Conservation (phyloP, 495 filamentous ascomycete species). For the Aspergillus ellipticus region DNA sequence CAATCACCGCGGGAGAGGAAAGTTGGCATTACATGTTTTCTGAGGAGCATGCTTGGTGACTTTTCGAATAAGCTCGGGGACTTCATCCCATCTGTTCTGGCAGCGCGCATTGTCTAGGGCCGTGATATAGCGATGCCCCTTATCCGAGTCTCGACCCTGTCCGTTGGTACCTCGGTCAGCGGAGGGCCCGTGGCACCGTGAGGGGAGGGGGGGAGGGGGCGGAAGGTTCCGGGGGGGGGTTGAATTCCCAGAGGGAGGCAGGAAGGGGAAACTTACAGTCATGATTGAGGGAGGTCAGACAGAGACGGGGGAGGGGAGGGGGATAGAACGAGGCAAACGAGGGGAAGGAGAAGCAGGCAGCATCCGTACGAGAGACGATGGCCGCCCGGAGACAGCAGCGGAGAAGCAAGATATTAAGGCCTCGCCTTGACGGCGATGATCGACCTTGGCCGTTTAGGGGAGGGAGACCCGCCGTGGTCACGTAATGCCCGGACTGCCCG, state of each 20-base stretch:
- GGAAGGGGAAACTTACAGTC: conserved; percentile 29
- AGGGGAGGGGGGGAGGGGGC: conserved; percentile 5
- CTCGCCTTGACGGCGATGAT: not conserved
- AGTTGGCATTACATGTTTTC: conserved; percentile 61
- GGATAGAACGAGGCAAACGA: conserved; percentile 4
- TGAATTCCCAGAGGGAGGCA: not conserved
- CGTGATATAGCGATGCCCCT: conserved; percentile 74
- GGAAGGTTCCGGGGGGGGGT: not conserved
- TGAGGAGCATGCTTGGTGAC: conserved; percentile 89
- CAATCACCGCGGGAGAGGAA: conserved; percentile 7
- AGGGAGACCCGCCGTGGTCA: not conserved
- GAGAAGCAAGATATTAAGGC: not conserved
- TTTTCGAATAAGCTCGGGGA: conserved; percentile 88
- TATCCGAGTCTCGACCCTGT: conserved; percentile 52
- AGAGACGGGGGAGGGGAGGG: conserved; percentile 5
- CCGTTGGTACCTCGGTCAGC: conserved; percentile 4
- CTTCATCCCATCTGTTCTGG: conserved; percentile 80
- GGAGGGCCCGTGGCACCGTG: not conserved
- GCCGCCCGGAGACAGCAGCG: not conserved
- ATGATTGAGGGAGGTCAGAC: conserved; percentile 29
- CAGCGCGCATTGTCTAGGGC: conserved; percentile 82
- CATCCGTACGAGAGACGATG: not conserved
- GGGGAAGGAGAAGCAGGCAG: conserved; percentile 14
- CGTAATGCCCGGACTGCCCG: too few species aligned
- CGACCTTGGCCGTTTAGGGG: not conserved